Evolutionary conservation across 164 flowering plant species (phyloP).

Genomic region (Berberis vulgaris): DNA sequence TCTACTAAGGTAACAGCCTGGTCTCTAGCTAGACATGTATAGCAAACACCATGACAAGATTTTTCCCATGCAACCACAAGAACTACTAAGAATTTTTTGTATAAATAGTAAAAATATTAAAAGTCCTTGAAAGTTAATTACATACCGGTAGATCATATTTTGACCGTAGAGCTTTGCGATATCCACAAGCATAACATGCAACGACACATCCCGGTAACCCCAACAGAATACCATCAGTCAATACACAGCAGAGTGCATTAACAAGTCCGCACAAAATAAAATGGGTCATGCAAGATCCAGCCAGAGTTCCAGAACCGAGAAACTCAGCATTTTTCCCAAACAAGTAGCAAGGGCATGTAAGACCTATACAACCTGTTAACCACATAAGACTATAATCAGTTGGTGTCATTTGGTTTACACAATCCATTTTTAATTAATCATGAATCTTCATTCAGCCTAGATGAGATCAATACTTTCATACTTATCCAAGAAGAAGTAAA

Average conservation of each 20-base stretch:
- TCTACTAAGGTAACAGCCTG: not conserved
- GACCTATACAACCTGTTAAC: constrained; percentile 62
- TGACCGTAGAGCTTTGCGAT: constrained; percentile 53
- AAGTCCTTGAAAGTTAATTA: not conserved
- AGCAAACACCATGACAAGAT: not conserved
- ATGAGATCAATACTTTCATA: no score
- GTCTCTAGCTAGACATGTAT: not conserved
- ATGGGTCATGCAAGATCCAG: constrained; percentile 71
- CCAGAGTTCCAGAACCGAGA: constrained; percentile 71
- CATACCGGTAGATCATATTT: constrained; percentile 74
- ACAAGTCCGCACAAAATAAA: constrained; percentile 54
- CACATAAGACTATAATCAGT: not conserved
- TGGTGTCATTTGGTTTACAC: no score
- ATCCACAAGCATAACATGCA: constrained; percentile 80
- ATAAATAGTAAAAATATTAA: not conserved
- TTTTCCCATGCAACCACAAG: no score
- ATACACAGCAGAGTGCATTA: constrained; percentile 58
- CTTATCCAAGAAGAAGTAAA: no score
- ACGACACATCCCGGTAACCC: constrained; percentile 73
- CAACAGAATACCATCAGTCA: constrained; percentile 54
- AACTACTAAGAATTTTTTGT: no score
- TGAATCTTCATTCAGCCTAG: no score
- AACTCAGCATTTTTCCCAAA: constrained; percentile 83
- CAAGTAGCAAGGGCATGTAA: constrained; percentile 63
- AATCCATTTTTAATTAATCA: no score